These are phyloP conservation scores for Pontederia crassipes DNA, from an alignment of 176 grass and related monocot genomes.

Conservation along the genomic window DNA sequence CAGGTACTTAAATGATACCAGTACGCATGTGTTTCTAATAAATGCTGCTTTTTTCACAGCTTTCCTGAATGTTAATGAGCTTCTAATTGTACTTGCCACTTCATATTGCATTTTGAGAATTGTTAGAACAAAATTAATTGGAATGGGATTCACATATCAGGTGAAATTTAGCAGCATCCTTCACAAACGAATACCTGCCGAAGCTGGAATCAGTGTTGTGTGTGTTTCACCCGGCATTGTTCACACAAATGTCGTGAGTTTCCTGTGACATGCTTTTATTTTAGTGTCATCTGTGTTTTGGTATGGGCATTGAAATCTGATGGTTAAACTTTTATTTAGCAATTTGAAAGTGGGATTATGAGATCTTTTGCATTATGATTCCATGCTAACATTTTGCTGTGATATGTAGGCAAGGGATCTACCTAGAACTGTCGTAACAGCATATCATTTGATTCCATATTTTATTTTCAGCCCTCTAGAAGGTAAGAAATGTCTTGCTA, in stretches of 20 bases:
- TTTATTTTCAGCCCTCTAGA: conserved; percentile 92
- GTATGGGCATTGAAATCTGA: too few species aligned
- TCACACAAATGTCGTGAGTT: conserved; percentile 92
- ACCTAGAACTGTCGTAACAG: conserved; percentile 56
- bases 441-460: conserved; percentile 77
- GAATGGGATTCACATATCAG: conserved; percentile 19
- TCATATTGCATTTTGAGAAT: background rate
- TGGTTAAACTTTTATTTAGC: too few species aligned
- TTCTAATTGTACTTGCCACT: background rate
- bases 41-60: background rate
- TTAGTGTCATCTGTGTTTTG: background rate
- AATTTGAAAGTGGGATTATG: too few species aligned
- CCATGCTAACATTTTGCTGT: background rate
- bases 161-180: conserved; percentile 97
- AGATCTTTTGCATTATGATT: background rate
- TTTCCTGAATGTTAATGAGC: background rate
- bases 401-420: conserved; percentile 75
- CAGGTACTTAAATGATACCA: conserved; percentile 38
- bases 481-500: conserved; percentile 25
- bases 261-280: background rate
- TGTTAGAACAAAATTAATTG: background rate
- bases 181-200: conserved; percentile 79
- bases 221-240: conserved; percentile 85
- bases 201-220: conserved; percentile 55
- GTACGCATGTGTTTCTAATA: conserved; percentile 2